phyloP scores from a whole-genome alignment of 2,329 filamentous ascomycete genomes.

The Ophiosphaerella herpotricha region DNA sequence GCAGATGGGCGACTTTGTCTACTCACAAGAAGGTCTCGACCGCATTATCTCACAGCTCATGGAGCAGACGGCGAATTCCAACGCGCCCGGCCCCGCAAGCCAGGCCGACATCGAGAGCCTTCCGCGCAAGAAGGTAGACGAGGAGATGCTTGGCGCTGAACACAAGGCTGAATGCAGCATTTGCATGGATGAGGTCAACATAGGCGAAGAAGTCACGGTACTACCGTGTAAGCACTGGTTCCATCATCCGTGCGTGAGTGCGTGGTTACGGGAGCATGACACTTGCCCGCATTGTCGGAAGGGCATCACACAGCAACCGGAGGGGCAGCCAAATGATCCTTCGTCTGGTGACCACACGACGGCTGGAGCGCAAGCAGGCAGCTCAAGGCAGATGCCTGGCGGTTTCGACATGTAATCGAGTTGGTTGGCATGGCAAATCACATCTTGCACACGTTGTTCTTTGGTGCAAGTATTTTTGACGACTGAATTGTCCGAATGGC shows the following conservation, averaged over 20 bases:
- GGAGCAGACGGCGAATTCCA: constrained; percentile 77
- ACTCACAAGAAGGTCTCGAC: constrained; percentile 88
- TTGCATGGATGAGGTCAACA: constrained; percentile 82
- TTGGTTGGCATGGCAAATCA: too few species aligned
- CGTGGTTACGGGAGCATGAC: constrained; percentile 89
- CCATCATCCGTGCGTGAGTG: constrained; percentile 77
- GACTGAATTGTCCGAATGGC: too few species aligned
- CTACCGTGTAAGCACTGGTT: constrained; percentile 95
- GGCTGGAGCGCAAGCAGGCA: constrained; percentile 9
- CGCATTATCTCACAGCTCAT: constrained; percentile 85
- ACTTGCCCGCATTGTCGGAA: constrained; percentile 84
- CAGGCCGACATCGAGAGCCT: constrained; percentile 74
- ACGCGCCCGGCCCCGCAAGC: constrained; percentile 81
- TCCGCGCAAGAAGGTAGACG: constrained; percentile 70
- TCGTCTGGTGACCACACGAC: constrained; percentile 10
- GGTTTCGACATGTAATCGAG: constrained; percentile 21
- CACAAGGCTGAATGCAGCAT: constrained; percentile 84
- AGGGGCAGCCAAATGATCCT: constrained; percentile 23
- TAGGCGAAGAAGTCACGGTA: constrained; percentile 74
- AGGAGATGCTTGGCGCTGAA: constrained; percentile 70
- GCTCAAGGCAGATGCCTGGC: constrained; percentile 33
- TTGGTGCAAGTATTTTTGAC: too few species aligned
- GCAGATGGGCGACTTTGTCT: constrained; percentile 77
- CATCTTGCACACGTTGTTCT: too few species aligned
- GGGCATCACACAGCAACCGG: constrained; percentile 49